Evolutionary conservation across 2,329 filamentous ascomycete genomes (phyloP), one percentile per base, ranked within the genome.

Genomic region (Colletotrichum lupini): DNA sequence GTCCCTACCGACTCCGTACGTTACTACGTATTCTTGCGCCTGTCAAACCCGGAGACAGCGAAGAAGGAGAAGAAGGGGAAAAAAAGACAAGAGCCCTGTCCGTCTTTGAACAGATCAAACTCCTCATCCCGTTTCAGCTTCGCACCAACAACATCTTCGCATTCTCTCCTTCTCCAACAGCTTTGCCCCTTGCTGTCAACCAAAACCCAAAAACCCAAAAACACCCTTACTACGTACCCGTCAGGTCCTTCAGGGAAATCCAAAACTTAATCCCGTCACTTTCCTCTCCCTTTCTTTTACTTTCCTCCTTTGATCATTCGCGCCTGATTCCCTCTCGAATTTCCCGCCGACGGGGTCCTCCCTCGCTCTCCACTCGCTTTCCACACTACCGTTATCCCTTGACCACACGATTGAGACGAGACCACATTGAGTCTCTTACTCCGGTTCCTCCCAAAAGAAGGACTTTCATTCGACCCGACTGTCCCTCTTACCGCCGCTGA

Each of bases 121-220:
- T 76, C 74, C 76, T 80, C 79, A 77, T 74, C 78, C 76, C 79
- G 80, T 82, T 82, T 82, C 80, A 82, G 80, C 78, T 75, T 74
- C 73, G 74, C 76, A 70, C 67, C 71, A 73, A 69, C 70, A 73
- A 60, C 76, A 78, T 76, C 75, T 75, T 76, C 72, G 75, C 72
- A 74, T 76, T 74, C 75, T 69, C 68, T 76, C 76, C 76, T 76
- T 77, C 73, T 71, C 73, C 19, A 73, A 67, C 55, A 73, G 57
- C 59, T 68, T 68, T 28, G 19, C 58, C 63, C 62, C 69, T 64
- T 65, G 66, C 74, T 65, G 55, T 62, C 56, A 58, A 26, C 59
- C 53, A 58, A 16, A 65, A 70, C 66, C 67, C 46, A 53, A 53
- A 68, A 67, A 19, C 37, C 30, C 63, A 35, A 61, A 19, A 22